A percentile compares a stretch with the other conserved stretches of the same genome.
Evolutionary conservation across 106 monocot genomes (phyloP).

Genomic region (Hemerocallis citrina): DNA sequence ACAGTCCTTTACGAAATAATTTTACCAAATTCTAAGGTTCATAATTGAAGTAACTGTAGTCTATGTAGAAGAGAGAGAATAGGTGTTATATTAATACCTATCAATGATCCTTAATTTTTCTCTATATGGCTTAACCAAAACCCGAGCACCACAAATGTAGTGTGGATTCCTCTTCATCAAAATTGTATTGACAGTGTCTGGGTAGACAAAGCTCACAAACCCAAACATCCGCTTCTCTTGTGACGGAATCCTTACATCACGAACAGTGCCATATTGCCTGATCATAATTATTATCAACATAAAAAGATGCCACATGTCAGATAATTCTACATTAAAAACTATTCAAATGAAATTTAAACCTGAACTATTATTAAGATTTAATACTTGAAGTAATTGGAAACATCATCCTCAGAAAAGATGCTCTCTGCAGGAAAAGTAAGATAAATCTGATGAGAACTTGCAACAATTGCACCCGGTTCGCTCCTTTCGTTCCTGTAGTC

Average conservation of each 20-base stretch:
- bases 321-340: background rate
- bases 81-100: constrained; percentile 12
- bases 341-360: background rate
- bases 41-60: no score
- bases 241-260: constrained; percentile 66
- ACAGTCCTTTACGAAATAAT: no score
- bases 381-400: constrained; percentile 71
- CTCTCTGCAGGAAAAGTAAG: constrained; percentile 84
- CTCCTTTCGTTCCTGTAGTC: constrained; percentile 31
- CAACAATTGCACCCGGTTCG: background rate
- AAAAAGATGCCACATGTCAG: background rate
- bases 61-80: background rate
- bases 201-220: constrained; percentile 70
- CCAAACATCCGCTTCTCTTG: constrained; percentile 89
- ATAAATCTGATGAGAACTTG: constrained; percentile 73
- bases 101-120: constrained; percentile 55
- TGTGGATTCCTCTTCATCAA: constrained; percentile 54
- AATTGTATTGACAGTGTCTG: constrained; percentile 56
- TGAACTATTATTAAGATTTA: background rate
- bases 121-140: constrained; percentile 79
- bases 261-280: constrained; percentile 75
- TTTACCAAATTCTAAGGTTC: no score
- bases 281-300: background rate
- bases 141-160: constrained; percentile 52
- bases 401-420: constrained; percentile 71